phyloP scores from a whole-genome alignment of 192 early-diverging fungal genomes.

The Lobosporangium transversale region DNA sequence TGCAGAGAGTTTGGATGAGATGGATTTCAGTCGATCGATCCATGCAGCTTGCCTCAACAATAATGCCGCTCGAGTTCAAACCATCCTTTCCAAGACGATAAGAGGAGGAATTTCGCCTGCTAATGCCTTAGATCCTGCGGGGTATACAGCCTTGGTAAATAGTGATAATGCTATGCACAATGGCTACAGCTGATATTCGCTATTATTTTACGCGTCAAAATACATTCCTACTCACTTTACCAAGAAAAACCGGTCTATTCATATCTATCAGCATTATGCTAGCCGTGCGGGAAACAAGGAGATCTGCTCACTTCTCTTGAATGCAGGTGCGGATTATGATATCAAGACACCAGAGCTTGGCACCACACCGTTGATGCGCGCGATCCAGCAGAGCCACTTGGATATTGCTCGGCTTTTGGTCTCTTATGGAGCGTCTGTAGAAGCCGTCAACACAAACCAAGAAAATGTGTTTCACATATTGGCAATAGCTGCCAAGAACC shows the following conservation, averaged over 20 bases:
- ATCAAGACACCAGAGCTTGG: slow-evolving; percentile 45
- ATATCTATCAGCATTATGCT: slow-evolving; percentile 49
- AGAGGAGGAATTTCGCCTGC: slow-evolving; percentile 18
- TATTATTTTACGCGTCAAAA: too few relatives aligned
- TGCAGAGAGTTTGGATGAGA: slow-evolving; percentile 36
- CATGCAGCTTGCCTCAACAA: slow-evolving; percentile 43
- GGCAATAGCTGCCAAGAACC: slow-evolving; percentile 7
- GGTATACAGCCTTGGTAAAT: slow-evolving; percentile 38
- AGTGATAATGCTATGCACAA: too few relatives aligned
- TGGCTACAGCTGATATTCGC: too few relatives aligned
- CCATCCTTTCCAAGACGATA: slow-evolving; percentile 15
- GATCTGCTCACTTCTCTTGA: slow-evolving; percentile 32
- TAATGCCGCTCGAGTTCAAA: slow-evolving; percentile 21
- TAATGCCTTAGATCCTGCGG: slow-evolving; percentile 25
- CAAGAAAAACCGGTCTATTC: too few relatives aligned
- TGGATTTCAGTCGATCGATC: slow-evolving; percentile 47
- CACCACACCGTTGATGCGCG: slow-evolving; percentile 33
- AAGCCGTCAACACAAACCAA: slow-evolving; percentile 11
- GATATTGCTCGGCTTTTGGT: slow-evolving; percentile 16
- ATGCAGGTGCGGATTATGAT: slow-evolving; percentile 37
- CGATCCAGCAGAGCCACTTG: slow-evolving; percentile 40
- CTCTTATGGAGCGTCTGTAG: slow-evolving; percentile 30
- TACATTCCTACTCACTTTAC: too few relatives aligned
- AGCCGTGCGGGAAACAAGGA: slow-evolving; percentile 41
- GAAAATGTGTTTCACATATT: slow-evolving; percentile 44